Evolutionary conservation across 345 rosid genomes (phyloP), one percentile per base, ranked within the genome.

Genomic region (Nephelium lappaceum): DNA sequence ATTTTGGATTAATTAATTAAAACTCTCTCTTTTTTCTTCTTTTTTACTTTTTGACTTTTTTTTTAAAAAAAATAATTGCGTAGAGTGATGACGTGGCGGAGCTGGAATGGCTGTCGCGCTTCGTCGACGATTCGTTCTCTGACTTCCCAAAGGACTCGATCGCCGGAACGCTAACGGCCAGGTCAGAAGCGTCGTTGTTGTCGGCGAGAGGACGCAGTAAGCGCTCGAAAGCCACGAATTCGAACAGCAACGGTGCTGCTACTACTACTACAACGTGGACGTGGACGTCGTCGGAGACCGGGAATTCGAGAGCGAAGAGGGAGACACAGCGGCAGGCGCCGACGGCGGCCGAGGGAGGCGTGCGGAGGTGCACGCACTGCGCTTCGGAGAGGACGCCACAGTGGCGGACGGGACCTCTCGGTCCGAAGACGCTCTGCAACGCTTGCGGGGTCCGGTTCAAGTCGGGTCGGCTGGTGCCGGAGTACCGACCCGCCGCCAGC

Each of bases 51-150:
- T 8, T 6, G 0, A 45, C 12, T 7, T 45, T 5, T 1, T 15
- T 0, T 71, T 55, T 51, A n/a, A n/a, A n/a, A n/a, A n/a, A n/a
- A n/a, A n/a, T n/a, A n/a, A n/a, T n/a, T 31, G 14, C 71, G 83
- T 74, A 94, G 98, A 87, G 83, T 76, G 95, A 94, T 74, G 97
- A 94, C 55, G 92, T 88, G 62, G 98, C 98, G 19, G 95, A 94
- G 82, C 78, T 94, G 19, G 98, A 94, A 69, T 92, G 97, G 98
- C 83, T 94, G 11, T 92, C 97, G 16, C 90, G 79, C 64, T 90
- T 94, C 83, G 95, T 91, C 0, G 94, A 94, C 75, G 97, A 92
- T 71, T 93, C 95, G 2, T 93, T 88, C 79, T 55, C 83, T 49
- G 92, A 89, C 66, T 87, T 82, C 61, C 93, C 94, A 0, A 38